Base-by-base conservation (phyloP, 139 green algal species). In the Coelastrella sp. region DNA sequence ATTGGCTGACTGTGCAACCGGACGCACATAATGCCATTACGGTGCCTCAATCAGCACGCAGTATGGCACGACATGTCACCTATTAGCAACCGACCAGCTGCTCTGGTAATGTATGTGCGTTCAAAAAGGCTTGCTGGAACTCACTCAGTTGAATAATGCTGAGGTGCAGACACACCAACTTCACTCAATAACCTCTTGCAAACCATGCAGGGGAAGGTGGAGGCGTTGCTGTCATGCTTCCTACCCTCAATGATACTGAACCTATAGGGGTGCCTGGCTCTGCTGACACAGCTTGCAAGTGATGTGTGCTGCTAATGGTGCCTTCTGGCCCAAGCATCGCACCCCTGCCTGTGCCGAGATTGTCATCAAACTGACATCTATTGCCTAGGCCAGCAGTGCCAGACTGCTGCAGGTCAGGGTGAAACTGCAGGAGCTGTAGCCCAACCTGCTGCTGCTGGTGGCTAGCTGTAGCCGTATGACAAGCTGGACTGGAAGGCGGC, bases 371-470 rank as follows among this genome's bases (percentile, higher is more conserved):
- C 32, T 47, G 32, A 1, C 32, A 47, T 47, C 32, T 47, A 47
- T 47, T 47, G 32, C 32, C 32, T 47, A 47, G 32, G 32, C 32
- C 32, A 47, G 32, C 32, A 47, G 32, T 47, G 32, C 32, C 32
- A 2, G 32, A 57, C 23, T 32, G 75, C 75, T n/a, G 54, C 54
- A 64, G 77, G 32, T 83, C 10, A 17, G 17, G 19, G 17, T 23
- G 11, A 6, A 59, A 47, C 77, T 64, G 77, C 8, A 71, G 59
- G 32, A 71, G 78, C 78, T 73, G 78, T 14, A 54, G 54, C 74
- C 19, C 22, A 8, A 19, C 13, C 77, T 83, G 77, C 77, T 66
- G 77, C 77, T 83, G 77, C 77, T 83, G 77, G 13, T 17, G 74
- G 19, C 71, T 77, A 32, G 79, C 58, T 6, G 68, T 47, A n/a